These are phyloP conservation scores for Chaetomiaceae sp. DNA, from an alignment of 2,329 filamentous ascomycete genomes.

Conservation along the genomic window DNA sequence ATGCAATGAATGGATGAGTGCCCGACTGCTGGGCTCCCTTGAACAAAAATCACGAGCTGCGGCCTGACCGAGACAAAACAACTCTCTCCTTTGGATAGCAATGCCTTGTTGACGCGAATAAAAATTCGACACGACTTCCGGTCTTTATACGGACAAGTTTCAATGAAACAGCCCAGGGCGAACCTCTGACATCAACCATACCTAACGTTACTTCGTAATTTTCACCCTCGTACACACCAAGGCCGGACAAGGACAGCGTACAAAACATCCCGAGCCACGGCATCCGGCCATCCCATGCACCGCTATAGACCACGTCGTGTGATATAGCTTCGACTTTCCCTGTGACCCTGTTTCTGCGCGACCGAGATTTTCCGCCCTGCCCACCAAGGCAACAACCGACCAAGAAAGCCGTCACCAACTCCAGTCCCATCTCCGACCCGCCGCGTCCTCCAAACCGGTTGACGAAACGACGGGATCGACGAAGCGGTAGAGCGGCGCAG, in stretches of 20 bases:
- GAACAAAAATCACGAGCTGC: conserved; percentile 1
- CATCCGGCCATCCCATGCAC: background rate
- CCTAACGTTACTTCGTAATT: background rate
- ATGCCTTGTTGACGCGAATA: too few relatives aligned
- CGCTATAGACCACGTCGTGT: conserved; percentile 17
- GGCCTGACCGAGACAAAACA: background rate
- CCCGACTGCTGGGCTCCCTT: background rate
- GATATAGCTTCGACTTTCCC: conserved; percentile 10
- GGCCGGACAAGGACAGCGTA: too few relatives aligned
- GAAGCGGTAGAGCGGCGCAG: too few relatives aligned
- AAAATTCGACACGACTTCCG: too few relatives aligned
- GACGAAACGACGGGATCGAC: too few relatives aligned
- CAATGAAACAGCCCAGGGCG: conserved; percentile 4
- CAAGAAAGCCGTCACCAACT: conserved; percentile 4
- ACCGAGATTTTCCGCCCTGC: background rate
- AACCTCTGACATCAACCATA: conserved; percentile 8
- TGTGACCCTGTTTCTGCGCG: background rate
- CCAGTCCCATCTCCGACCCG: background rate
- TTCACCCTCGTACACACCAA: too few relatives aligned
- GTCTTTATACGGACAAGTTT: background rate
- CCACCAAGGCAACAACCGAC: conserved; percentile 10
- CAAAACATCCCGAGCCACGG: too few relatives aligned
- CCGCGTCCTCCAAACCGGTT: background rate
- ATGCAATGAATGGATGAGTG: too few relatives aligned
- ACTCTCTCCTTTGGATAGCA: too few relatives aligned